Evolutionary conservation across 495 filamentous ascomycete genomes (phyloP), one percentile per base, ranked within the genome.

Genomic region (Hypoxylon trugodes): DNA sequence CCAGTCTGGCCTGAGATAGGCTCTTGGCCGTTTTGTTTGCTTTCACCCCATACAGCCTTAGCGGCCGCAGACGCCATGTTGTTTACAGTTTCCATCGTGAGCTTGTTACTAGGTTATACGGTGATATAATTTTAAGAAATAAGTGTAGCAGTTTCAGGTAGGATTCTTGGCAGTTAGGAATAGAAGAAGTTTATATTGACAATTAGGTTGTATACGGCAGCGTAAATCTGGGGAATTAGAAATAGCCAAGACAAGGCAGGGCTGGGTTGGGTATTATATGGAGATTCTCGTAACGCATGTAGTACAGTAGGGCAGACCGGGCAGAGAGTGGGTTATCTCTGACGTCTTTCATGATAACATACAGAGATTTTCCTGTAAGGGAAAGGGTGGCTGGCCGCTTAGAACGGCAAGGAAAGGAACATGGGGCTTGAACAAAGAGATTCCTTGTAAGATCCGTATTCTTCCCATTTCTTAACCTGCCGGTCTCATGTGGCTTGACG

Each of bases 71-170:
- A 62, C 1, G 79, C 75, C 35, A 81, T 57, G 52, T 77, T 81
- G 72, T 65, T 85, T 61, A 87, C 72, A 26, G 81, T 82, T 48
- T 87, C 83, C 82, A 87, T 86, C 30, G 5, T 70, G 68, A 16
- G 19, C 18, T 33, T 25, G 25, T 6, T 37, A 0, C 56, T 33
- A 24, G 16, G 3, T 19, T 35, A 37, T 53, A 32, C n/a, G n/a
- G n/a, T 21, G 24, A 7, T 47, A 21, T 13, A 13, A 1, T 10
- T 52, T n/a, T n/a, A n/a, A n/a, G n/a, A n/a, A n/a, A 52, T 51
- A 19, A 5, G 7, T 4, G 38, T 59, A 16, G 37, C 50, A 42
- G 6, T 15, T 35, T 1, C 37, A 43, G 15, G 35, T 56, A 22
- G 9, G 37, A 37, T 61, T 18, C 46, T 65, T 54, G 54, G 54